These are phyloP conservation scores for Sophora flavescens DNA, from an alignment of 306 rosid species.

Conservation along the genomic window DNA sequence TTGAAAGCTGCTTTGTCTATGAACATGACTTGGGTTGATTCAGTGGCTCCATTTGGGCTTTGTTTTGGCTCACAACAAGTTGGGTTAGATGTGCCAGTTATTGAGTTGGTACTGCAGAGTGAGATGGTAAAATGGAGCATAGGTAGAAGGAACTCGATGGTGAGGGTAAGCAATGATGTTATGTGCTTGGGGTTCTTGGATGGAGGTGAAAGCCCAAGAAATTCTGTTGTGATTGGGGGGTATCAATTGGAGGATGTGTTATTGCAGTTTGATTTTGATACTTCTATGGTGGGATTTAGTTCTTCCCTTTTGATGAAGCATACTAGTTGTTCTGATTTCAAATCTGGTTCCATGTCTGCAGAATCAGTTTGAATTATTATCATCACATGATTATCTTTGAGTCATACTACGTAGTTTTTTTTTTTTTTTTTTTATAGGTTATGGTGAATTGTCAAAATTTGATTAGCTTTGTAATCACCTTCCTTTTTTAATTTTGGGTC, in stretches of 20 bases:
- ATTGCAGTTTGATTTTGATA: conserved; percentile 67
- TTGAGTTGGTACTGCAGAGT: conserved; percentile 78
- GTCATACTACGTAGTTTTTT: conserved; percentile 12
- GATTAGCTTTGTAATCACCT: conserved; percentile 43
- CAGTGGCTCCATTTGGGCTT: conserved; percentile 64
- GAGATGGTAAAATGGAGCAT: conserved; percentile 84
- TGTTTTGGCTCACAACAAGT: conserved; percentile 51
- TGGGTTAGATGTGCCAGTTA: conserved; percentile 57
- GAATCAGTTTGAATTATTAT: conserved; percentile 15
- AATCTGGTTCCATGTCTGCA: conserved; percentile 23
- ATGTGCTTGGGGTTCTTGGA: conserved; percentile 77
- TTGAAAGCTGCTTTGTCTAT: conserved; percentile 58
- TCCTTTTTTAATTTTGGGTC: background rate
- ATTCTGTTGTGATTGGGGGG: conserved; percentile 72
- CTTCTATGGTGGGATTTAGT: conserved; percentile 77
- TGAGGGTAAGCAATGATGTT: conserved; percentile 54
- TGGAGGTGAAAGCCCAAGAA: conserved; percentile 62
- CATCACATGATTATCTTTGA: background rate
- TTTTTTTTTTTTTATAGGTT: conserved; percentile 18
- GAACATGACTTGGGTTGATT: conserved; percentile 57
- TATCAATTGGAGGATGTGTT: conserved; percentile 73
- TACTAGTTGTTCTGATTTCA: conserved; percentile 57
- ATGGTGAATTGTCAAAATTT: conserved; percentile 39
- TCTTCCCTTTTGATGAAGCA: conserved; percentile 54
- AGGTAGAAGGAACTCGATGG: conserved; percentile 75